phyloP scores from a whole-genome alignment of 2,329 filamentous ascomycete genomes.

The Camillea tinctor region DNA sequence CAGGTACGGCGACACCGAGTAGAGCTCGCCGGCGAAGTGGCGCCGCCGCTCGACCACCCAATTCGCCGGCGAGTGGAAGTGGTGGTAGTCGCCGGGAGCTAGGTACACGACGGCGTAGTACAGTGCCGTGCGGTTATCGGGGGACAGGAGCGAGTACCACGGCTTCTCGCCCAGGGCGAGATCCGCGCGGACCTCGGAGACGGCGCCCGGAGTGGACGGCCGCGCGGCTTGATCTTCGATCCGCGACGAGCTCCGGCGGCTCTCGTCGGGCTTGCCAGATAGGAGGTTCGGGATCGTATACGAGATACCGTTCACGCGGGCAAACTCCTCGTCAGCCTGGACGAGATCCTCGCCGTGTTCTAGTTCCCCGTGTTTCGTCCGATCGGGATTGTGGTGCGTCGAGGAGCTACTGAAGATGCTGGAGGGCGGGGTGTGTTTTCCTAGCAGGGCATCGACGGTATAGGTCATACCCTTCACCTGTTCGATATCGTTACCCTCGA shows the following conservation, averaged over 20 bases:
- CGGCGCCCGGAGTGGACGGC: constrained; percentile 63
- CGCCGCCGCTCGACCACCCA: constrained; percentile 94
- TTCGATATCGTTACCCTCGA: constrained; percentile 91
- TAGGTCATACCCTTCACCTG: constrained; percentile 99
- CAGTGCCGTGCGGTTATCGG: constrained; percentile 66
- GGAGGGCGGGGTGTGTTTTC: constrained; percentile 58
- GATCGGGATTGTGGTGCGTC: constrained; percentile 21
- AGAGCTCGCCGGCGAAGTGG: constrained; percentile 97
- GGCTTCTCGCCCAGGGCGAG: constrained; percentile 69
- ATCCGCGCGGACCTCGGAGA: constrained; percentile 80
- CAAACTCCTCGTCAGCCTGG: constrained; percentile 86
- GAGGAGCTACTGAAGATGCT: constrained; percentile 42
- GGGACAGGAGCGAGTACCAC: constrained; percentile 68
- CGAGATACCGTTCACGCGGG: constrained; percentile 88
- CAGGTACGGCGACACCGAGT: constrained; percentile 91
- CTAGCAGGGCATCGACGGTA: constrained; percentile 87
- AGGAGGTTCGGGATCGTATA: constrained; percentile 89
- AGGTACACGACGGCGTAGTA: constrained; percentile 97
- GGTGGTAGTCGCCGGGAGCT: constrained; percentile 95
- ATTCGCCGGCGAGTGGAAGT: constrained; percentile 91
- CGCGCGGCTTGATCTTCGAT: constrained; percentile 71
- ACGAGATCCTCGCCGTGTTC: constrained; percentile 64
- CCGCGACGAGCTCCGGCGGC: constrained; percentile 40
- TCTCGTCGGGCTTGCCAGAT: constrained; percentile 61
- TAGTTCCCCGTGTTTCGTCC: constrained; percentile 28